These are phyloP conservation scores for Mycosphaerella arachidis DNA, from an alignment of 2,329 filamentous ascomycete species.

Conservation along the genomic window DNA sequence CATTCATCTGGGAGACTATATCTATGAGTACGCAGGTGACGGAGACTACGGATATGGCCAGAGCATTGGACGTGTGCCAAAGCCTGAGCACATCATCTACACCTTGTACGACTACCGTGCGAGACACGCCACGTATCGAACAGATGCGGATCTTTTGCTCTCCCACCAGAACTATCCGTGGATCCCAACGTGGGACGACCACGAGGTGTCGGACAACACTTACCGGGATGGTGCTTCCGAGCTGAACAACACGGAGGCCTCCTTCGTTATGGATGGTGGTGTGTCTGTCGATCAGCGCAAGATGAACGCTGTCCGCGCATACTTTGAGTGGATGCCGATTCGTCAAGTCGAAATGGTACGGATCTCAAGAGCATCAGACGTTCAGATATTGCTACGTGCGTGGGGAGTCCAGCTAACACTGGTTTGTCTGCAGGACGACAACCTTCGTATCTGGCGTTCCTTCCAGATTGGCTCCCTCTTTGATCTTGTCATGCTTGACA, in stretches of 20 bases:
- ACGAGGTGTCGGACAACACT: constrained; percentile 60
- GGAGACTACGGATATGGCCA: constrained; percentile 46
- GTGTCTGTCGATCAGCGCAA: constrained; percentile 69
- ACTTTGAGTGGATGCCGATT: constrained; percentile 57
- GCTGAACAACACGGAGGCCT: constrained; percentile 63
- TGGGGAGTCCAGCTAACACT: too few species aligned
- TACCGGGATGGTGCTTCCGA: constrained; percentile 58
- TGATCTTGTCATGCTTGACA: constrained; percentile 66
- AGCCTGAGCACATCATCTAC: constrained; percentile 50
- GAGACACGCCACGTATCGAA: constrained; percentile 55
- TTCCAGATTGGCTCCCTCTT: constrained; percentile 63
- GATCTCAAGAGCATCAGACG: too few species aligned
- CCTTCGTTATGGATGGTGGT: constrained; percentile 53
- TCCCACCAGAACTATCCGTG: constrained; percentile 55
- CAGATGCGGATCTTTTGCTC: constrained; percentile 56
- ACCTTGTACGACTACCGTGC: constrained; percentile 58
- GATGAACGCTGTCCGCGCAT: constrained; percentile 67
- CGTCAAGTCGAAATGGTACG: constrained; percentile 24
- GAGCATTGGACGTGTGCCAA: constrained; percentile 49
- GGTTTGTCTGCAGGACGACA: constrained; percentile 48
- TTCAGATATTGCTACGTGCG: too few species aligned
- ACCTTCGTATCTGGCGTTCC: constrained; percentile 62
- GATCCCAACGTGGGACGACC: constrained; percentile 61
- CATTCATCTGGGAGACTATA: constrained; percentile 51
- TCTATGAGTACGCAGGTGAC: constrained; percentile 55